Evolutionary conservation across 1,139 yeast species (phyloP), one percentile per base, ranked within the genome.

Genomic region (Yamadazyma triangularis): DNA sequence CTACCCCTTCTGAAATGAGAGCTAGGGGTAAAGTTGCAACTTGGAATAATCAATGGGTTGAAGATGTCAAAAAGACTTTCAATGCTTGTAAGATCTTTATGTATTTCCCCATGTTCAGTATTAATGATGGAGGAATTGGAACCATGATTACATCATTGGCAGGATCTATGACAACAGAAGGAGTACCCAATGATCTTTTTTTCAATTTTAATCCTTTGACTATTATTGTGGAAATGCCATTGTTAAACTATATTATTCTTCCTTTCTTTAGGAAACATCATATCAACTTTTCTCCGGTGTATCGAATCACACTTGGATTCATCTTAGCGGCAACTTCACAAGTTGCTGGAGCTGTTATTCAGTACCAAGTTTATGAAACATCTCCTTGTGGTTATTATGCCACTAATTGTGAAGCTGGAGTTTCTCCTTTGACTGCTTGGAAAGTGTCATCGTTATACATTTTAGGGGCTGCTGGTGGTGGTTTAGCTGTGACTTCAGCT

Each of bases 141-240:
- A 64, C 74, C 34, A 65, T 75, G 30, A 74, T 74, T 48, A 75
- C 72, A 34, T 73, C 77, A 5, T 81, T 77, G 47, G 77, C 83
- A 24, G 78, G 77, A 30, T 67, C 79, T 19, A 73, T 79, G 81
- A 59, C 70, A 20, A 63, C 76, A 15, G 64, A 74, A 29, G 83
- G 84, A 33, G 71, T 79, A 37, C 86, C 86, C 37, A 79, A 79
- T 45, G 86, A 79, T 60, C 63, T 79, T 48, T 70, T 77, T 51
- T 72, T 67, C 51, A 77, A 76, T 41, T 73, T 79, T 53, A 79
- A 79, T 48, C 80, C 85, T 19, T 60, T 79, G 41, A 73, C 84
- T 13, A 73, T 79, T 36, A 72, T 79, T 41, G 57, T 78, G 15
- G 57, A 77, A 41, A 76, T 79, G 40, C 86, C 86, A 34, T 58